phyloP scores from a whole-genome alignment of 306 rosid species.

The Quercus mongolica region DNA sequence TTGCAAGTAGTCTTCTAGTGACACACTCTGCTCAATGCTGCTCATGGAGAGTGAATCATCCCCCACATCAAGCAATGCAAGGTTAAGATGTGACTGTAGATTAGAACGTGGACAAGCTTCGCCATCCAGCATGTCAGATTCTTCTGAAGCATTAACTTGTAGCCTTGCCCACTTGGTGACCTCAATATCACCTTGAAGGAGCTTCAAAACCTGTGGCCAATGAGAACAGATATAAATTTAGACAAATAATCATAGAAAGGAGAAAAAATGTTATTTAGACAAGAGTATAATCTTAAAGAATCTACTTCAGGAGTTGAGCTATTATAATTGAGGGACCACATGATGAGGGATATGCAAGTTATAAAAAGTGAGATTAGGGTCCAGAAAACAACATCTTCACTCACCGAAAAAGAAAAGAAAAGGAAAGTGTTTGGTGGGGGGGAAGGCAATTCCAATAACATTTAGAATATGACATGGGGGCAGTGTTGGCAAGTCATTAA shows the following conservation, averaged over 20 bases:
- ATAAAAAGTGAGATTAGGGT: slow-evolving; percentile 1
- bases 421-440: too few species aligned
- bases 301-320: neutral
- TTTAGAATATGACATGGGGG: too few species aligned
- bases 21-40: slow-evolving; percentile 72
- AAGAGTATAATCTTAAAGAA: slow-evolving; percentile 3
- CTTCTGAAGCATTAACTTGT: slow-evolving; percentile 47
- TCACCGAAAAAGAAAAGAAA: too few species aligned
- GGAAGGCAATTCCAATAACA: too few species aligned
- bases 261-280: slow-evolving; percentile 5
- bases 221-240: neutral
- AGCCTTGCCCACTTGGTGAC: slow-evolving; percentile 79
- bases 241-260: neutral
- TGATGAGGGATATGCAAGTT: slow-evolving; percentile 18
- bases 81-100: slow-evolving; percentile 79
- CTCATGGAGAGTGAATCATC: slow-evolving; percentile 88
- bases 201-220: slow-evolving; percentile 68
- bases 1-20: slow-evolving; percentile 78
- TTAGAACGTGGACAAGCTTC: slow-evolving; percentile 63
- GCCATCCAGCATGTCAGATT: slow-evolving; percentile 45
- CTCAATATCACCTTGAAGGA: slow-evolving; percentile 72
- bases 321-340: slow-evolving; percentile 11
- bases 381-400: neutral
- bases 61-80: slow-evolving; percentile 90
- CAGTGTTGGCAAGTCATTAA: neutral